Evolutionary conservation across 2,329 filamentous ascomycete genomes (phyloP).

Genomic region (Alternaria panax): DNA sequence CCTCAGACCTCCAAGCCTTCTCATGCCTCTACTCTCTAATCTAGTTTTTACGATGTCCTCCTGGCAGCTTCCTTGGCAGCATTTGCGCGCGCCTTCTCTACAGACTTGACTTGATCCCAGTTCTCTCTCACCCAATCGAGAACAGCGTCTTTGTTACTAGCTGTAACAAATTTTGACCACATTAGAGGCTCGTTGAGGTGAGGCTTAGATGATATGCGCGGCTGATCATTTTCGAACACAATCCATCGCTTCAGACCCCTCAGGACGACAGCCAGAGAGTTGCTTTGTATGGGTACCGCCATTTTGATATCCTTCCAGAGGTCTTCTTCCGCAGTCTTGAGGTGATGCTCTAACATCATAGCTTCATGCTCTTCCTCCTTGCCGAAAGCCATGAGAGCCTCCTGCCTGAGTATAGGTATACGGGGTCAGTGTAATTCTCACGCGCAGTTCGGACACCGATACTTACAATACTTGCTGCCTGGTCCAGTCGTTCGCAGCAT

Average conservation of each 20-base stretch:
- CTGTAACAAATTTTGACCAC: slow-evolving; percentile 32
- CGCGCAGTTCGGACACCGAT: too few relatives aligned
- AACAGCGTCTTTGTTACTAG: slow-evolving; percentile 18
- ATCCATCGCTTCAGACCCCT: slow-evolving; percentile 49
- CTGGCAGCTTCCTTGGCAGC: slow-evolving; percentile 21
- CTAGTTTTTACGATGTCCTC: background rate
- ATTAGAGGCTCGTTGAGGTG: slow-evolving; percentile 20
- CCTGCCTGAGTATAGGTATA: too few relatives aligned
- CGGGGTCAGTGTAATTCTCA: too few relatives aligned
- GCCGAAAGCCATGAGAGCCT: slow-evolving; percentile 63
- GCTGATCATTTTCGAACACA: slow-evolving; percentile 30
- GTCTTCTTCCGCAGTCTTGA: slow-evolving; percentile 45
- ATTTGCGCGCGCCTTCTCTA: slow-evolving; percentile 38
- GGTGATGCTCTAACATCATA: slow-evolving; percentile 50
- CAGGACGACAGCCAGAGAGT: slow-evolving; percentile 32
- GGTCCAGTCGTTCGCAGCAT: slow-evolving; percentile 24
- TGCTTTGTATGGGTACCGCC: slow-evolving; percentile 33
- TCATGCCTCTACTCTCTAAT: background rate
- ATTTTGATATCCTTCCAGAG: slow-evolving; percentile 59
- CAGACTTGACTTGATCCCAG: slow-evolving; percentile 38
- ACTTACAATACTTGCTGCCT: slow-evolving; percentile 60
- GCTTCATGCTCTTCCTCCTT: slow-evolving; percentile 55
- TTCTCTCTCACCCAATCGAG: slow-evolving; percentile 43
- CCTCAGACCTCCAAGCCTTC: background rate
- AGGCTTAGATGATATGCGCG: slow-evolving; percentile 26